Evolutionary conservation across 345 rosid species (phyloP).

Genomic region (Eucalyptus regnans): DNA sequence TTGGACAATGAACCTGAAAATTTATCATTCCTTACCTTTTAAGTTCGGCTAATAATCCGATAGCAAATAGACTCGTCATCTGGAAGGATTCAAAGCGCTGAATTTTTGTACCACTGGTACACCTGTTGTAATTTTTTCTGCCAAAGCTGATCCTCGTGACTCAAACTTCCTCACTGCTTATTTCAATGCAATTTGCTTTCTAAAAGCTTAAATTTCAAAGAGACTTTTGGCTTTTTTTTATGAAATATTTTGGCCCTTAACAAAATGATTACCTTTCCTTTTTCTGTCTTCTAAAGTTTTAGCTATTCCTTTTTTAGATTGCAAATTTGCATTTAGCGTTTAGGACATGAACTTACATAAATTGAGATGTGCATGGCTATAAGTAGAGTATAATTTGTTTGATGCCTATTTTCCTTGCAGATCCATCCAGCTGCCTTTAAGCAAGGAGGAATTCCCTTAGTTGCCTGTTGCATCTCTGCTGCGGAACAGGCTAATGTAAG

Average conservation of each 20-base stretch:
- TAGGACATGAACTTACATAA: not conserved
- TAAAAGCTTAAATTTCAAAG: not conserved
- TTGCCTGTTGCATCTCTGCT: conserved; percentile 80
- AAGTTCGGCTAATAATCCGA: not conserved
- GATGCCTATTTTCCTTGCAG: conserved; percentile 14
- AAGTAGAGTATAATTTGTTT: not conserved
- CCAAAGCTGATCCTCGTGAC: not conserved
- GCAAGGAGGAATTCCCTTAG: conserved; percentile 74
- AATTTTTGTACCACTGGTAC: too few species aligned
- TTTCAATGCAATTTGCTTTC: not conserved
- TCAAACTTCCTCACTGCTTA: not conserved
- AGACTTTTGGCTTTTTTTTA: not conserved
- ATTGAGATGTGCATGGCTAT: not conserved
- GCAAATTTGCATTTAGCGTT: not conserved
- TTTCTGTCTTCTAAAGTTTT: not conserved
- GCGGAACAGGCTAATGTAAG: conserved; percentile 83
- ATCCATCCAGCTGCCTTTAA: conserved; percentile 86
- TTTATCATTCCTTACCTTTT: not conserved
- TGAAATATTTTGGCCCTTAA: not conserved
- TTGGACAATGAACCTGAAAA: not conserved
- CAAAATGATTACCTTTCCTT: not conserved
- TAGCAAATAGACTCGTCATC: not conserved
- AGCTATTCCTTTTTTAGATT: not conserved
- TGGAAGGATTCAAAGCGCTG: too few species aligned
- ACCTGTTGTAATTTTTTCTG: not conserved